Conservation (phyloP, 2,329 filamentous ascomycete species). For the Cordyceps cicadae region DNA sequence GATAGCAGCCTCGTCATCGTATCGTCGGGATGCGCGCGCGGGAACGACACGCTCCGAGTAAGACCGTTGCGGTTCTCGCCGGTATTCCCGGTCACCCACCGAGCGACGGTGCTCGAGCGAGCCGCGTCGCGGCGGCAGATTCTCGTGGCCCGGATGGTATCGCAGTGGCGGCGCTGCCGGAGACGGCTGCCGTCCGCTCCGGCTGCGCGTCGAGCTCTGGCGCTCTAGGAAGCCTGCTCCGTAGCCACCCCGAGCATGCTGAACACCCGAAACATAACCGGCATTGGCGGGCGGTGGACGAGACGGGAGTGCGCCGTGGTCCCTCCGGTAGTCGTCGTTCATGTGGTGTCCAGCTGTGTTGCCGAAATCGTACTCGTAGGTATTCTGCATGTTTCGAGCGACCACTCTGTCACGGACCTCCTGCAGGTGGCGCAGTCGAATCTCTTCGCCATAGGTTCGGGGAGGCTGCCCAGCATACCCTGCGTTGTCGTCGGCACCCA, state of each 20-base stretch:
- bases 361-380: constrained; percentile 35
- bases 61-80: background rate
- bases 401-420: constrained; percentile 38
- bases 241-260: constrained; percentile 33
- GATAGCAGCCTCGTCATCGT: constrained; percentile 25
- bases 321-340: constrained; percentile 48
- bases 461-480: constrained; percentile 22
- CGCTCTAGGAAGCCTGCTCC: constrained; percentile 38
- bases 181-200: constrained; percentile 4
- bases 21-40: constrained; percentile 13
- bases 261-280: constrained; percentile 38
- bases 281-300: constrained; percentile 16
- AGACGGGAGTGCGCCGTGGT: constrained; percentile 12
- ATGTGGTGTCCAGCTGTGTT: constrained; percentile 50
- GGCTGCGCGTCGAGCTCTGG: constrained; percentile 38
- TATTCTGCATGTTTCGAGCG: constrained; percentile 28
- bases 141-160: background rate
- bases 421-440: constrained; percentile 37
- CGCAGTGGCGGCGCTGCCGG: constrained; percentile 8
- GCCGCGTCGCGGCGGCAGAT: constrained; percentile 1
- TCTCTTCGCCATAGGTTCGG: constrained; percentile 38
- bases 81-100: constrained; percentile 2
- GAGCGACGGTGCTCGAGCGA: background rate
- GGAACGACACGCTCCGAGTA: constrained; percentile 9
- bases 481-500: constrained; percentile 45